These are phyloP conservation scores for Tetrapisispora pingtungensis DNA, from an alignment of 805 yeast species.

Conservation along the genomic window DNA sequence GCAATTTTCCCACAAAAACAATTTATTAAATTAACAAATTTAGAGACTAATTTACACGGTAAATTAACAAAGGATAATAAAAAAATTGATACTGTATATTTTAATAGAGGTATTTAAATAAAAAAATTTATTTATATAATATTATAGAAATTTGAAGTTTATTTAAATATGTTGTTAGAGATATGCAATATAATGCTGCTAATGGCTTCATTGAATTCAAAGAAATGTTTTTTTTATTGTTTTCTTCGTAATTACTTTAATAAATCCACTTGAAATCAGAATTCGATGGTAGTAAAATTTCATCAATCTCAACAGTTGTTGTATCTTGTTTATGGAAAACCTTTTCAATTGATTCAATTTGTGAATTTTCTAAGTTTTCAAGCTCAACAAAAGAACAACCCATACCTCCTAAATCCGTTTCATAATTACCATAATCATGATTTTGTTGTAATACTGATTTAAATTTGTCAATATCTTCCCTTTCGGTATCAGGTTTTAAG, in stretches of 20 bases:
- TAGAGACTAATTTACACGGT: slow-evolving; percentile 57
- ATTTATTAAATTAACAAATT: slow-evolving; percentile 41
- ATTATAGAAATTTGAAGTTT: too few relatives aligned
- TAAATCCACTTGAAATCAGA: slow-evolving; percentile 11
- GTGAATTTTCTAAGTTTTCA: slow-evolving; percentile 6
- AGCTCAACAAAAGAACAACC: slow-evolving; percentile 39
- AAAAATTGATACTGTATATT: slow-evolving; percentile 52
- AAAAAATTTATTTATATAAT: neutral
- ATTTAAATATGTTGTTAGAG: too few relatives aligned
- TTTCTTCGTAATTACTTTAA: neutral
- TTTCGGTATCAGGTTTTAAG: slow-evolving; percentile 37
- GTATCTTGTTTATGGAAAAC: slow-evolving; percentile 9
- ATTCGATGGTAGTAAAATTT: slow-evolving; percentile 11
- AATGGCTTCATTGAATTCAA: too few relatives aligned
- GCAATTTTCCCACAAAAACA: slow-evolving; percentile 93
- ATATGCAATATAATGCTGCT: too few relatives aligned
- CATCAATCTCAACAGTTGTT: slow-evolving; percentile 8
- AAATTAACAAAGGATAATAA: slow-evolving; percentile 55
- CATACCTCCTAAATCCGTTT: slow-evolving; percentile 77
- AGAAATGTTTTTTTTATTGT: too few relatives aligned
- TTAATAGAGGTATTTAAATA: slow-evolving; percentile 82
- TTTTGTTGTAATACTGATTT: slow-evolving; percentile 25
- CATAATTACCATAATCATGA: slow-evolving; percentile 62
- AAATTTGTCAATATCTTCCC: slow-evolving; percentile 28
- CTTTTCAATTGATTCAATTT: slow-evolving; percentile 3